Evolutionary conservation across 1,139 yeast species (phyloP), one percentile per base, ranked within the genome.

Genomic region (Blastobotrys apis): DNA sequence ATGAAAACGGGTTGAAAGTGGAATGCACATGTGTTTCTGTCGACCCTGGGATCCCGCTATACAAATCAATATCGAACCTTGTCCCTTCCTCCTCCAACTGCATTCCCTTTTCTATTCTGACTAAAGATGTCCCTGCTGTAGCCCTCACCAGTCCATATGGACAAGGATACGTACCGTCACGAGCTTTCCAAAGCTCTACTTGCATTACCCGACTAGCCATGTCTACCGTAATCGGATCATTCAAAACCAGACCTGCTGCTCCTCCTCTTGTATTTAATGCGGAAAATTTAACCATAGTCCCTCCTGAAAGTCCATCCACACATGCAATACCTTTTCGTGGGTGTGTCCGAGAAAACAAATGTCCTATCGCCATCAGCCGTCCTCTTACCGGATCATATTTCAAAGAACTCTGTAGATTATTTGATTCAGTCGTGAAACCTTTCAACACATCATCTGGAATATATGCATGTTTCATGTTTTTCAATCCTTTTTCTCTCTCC

Each of bases 331-430:
- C 50, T 9, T 26, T 39, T 5, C 37, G 27, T 2, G 13, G 36
- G 10, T 41, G 33, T 9, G 34, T 17, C 10, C 33, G 34, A 12
- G 5, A 29, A 12, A 27, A 27, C 19, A 26, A 17, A n/a, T 17
- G 10, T 2, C 57, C 57, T 21, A 43, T 13, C 10, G 43, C 42
- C 39, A 53, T 37, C 22, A 51, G 40, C 21, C 45, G 32, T 6
- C 57, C 55, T n/a, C 25, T 22, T 17, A 41, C 41, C 5, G 58
- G 58, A 41, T 55, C 57, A 43, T 52, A 50, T 4, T 43, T 51
- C 13, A 40, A 30, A 4, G 47, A 37, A 17, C 49, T 39, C 20
- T 20, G 20, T 13, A 47, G 22, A 27, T 47, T 45, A 21, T 41
- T 37, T 8, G 50, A 42, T 36, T 54, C 57, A 23, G 16, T 29